A percentile compares a stretch with the other conserved stretches of the same genome.
phyloP scores from a whole-genome alignment of 164 flowering plant genomes.

The Malania oleifera region DNA sequence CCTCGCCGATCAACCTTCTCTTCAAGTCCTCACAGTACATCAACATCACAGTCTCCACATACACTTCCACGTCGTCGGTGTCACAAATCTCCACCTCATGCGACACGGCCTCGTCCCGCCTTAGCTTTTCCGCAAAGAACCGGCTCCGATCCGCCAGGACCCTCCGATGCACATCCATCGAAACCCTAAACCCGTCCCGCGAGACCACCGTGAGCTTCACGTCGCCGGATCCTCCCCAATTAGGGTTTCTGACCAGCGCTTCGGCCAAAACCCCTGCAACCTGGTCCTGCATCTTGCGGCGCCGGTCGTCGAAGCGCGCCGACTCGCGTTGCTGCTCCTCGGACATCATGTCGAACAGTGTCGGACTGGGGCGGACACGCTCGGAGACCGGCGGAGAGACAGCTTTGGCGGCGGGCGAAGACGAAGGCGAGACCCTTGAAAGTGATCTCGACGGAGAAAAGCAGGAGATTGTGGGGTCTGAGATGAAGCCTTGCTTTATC shows the following conservation, averaged over 20 bases:
- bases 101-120: slow-evolving; percentile 25
- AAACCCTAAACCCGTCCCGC: slow-evolving; percentile 48
- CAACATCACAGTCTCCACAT: slow-evolving; percentile 75
- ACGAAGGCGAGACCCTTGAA: slow-evolving; percentile 21
- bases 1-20: slow-evolving; percentile 60
- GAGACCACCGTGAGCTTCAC: slow-evolving; percentile 68
- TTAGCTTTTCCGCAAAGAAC: slow-evolving; percentile 70
- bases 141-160: slow-evolving; percentile 59
- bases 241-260: slow-evolving; percentile 33
- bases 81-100: slow-evolving; percentile 84
- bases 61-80: slow-evolving; percentile 83
- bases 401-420: slow-evolving; percentile 28
- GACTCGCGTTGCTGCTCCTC: slow-evolving; percentile 46
- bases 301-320: slow-evolving; percentile 20
- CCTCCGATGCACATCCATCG: slow-evolving; percentile 66
- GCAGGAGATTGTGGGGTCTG: slow-evolving; percentile 43
- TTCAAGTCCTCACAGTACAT: slow-evolving; percentile 79
- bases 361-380: slow-evolving; percentile 30
- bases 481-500: slow-evolving; percentile 85
- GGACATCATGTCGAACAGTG: slow-evolving; percentile 81
- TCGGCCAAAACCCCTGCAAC: slow-evolving; percentile 41
- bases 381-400: slow-evolving; percentile 20
- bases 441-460: slow-evolving; percentile 33
- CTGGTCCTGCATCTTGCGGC: slow-evolving; percentile 33
- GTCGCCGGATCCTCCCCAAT: slow-evolving; percentile 41